These are phyloP conservation scores for Gamsiella multidivaricata DNA, from an alignment of 192 early-diverging fungal genomes.

Conservation along the genomic window DNA sequence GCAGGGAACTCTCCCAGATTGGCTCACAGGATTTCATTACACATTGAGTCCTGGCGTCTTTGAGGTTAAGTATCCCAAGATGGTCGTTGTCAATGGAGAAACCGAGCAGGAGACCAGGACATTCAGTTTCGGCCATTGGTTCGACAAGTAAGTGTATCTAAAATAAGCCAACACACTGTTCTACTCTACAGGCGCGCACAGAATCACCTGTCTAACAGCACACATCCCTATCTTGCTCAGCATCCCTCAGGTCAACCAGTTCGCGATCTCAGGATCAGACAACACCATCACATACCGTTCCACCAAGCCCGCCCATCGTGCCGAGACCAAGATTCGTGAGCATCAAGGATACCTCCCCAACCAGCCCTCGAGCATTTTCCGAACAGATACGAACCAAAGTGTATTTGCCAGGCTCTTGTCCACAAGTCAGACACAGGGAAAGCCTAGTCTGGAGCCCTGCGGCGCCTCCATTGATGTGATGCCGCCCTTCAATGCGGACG, in stretches of 20 bases:
- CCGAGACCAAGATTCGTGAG: conserved; percentile 71
- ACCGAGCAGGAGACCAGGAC: conserved; percentile 73
- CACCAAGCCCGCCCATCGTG: conserved; percentile 70
- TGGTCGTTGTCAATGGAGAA: conserved; percentile 64
- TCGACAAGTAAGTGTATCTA: conserved; percentile 75
- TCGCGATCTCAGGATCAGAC: conserved; percentile 68
- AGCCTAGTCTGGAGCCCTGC: conserved; percentile 77
- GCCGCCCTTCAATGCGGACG: conserved; percentile 66
- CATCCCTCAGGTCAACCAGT: conserved; percentile 75
- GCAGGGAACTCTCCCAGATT: conserved; percentile 70
- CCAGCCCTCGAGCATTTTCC: conserved; percentile 74
- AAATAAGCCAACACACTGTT: no score
- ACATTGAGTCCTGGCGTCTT: conserved; percentile 74
- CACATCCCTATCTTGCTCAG: conserved; percentile 28
- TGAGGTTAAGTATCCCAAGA: conserved; percentile 73
- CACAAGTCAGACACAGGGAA: conserved; percentile 64
- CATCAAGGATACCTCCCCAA: conserved; percentile 76
- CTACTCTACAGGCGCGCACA: no score
- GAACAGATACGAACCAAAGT: conserved; percentile 76
- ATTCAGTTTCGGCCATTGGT: conserved; percentile 76
- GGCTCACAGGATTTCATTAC: conserved; percentile 73
- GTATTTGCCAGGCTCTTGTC: conserved; percentile 71
- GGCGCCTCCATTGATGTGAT: conserved; percentile 66
- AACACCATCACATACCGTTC: conserved; percentile 70
- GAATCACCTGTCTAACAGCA: background rate